Base-by-base conservation (phyloP, 495 filamentous ascomycete species). In the Haplographium delicatum region DNA sequence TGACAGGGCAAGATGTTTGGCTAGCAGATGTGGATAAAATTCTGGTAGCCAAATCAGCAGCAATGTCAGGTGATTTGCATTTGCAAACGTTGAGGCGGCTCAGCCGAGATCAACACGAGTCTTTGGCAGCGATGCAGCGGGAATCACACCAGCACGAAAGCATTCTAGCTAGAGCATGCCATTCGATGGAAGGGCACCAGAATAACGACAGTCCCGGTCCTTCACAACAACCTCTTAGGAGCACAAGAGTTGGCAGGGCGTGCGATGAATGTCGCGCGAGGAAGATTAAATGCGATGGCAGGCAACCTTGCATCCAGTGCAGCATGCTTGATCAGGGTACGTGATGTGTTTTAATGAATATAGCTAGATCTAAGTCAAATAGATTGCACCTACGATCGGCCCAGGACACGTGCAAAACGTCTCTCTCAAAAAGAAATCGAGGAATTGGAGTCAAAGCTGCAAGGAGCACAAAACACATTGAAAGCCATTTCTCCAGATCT, bases 221-320 rank as follows among this genome's bases (percentile, higher is more conserved):
- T n/a, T n/a, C n/a, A n/a, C n/a, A n/a, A n/a, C n/a, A n/a, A n/a
- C n/a, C n/a, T n/a, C n/a, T n/a, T 3, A 31, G 28, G 28, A 31
- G 13, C 28, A 13, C 6, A 31, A 6, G 47, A 86, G 84, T 82
- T 85, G 58, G 23, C 18, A 33, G 83, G 28, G 84, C 84, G 13
- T 88, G 84, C 65, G 85, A 89, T 58, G 86, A 89, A 60, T 89
- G 84, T 60, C 73, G 85, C 28, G 68, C 82, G 54, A 89, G 89
- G 65, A 89, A 89, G 66, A 88, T 88, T 65, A 89, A 88, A 64
- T 89, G 86, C 57, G 86, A 89, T 61, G 86, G 86, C 34, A 86
- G 85, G 62, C 84, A 86, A 61, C 86, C 85, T 10, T 89, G 85
- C 64, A 85, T 84, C n/a, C 85, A 86, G 62, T 89, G 86, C 65